Evolutionary conservation across 192 early-diverging fungal species (phyloP).

Genomic region (Linderina pennispora): DNA sequence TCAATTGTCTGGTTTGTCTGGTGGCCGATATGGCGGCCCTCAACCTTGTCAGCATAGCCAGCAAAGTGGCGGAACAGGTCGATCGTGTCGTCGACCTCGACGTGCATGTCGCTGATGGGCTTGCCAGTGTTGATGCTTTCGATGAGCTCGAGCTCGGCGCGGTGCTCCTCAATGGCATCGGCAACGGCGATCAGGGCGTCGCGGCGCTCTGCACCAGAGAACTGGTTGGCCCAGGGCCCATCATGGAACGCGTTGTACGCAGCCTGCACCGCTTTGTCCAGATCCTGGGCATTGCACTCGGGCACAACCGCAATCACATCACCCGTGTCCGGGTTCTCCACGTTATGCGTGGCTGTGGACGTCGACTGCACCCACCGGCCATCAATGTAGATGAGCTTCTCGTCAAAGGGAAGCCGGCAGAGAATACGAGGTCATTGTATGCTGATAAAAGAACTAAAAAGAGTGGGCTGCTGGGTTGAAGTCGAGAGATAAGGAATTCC

Average conservation of each 20-base stretch:
- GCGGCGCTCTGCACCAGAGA: slow-evolving; percentile 46
- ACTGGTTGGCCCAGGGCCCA: slow-evolving; percentile 42
- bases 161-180: slow-evolving; percentile 28
- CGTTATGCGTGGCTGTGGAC: slow-evolving; percentile 5
- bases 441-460: background rate
- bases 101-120: slow-evolving; percentile 44
- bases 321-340: slow-evolving; percentile 40
- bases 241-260: slow-evolving; percentile 38
- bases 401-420: slow-evolving; percentile 30
- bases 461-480: no score
- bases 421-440: background rate
- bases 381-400: slow-evolving; percentile 26
- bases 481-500: no score
- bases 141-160: slow-evolving; percentile 30
- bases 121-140: slow-evolving; percentile 52
- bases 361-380: slow-evolving; percentile 23
- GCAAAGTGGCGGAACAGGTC: slow-evolving; percentile 45
- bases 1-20: slow-evolving; percentile 24
- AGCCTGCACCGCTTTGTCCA: slow-evolving; percentile 40
- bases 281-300: slow-evolving; percentile 27
- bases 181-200: slow-evolving; percentile 45
- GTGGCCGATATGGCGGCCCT: slow-evolving; percentile 36
- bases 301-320: slow-evolving; percentile 29
- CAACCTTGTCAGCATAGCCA: slow-evolving; percentile 44
- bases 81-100: slow-evolving; percentile 46